Percentiles rank a stretch among this genome's conserved stretches.
Evolutionary conservation across 1,284 basidiomycete species (phyloP).

Genomic region (Mrakiaceae sp.): DNA sequence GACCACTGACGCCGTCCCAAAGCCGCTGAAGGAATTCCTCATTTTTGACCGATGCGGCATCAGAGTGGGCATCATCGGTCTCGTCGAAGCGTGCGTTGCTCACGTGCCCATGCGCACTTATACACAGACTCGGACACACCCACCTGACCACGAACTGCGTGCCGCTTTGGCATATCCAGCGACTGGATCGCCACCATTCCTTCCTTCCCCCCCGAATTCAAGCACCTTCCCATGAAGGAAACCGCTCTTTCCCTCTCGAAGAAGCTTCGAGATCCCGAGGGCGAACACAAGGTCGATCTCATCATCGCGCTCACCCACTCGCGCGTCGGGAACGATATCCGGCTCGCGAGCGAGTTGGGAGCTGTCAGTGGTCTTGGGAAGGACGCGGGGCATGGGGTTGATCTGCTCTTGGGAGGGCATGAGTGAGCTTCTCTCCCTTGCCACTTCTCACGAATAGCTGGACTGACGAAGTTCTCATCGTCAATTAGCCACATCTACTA

Average conservation of each 20-base stretch:
- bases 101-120: no score
- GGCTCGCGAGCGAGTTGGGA: conserved; percentile 51
- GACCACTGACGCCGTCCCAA: conserved; percentile 48
- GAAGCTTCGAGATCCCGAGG: conserved; percentile 57
- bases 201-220: conserved; percentile 63
- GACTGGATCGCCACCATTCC: conserved; percentile 80
- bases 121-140: no score
- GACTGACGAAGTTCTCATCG: no score
- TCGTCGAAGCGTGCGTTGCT: conserved; percentile 59
- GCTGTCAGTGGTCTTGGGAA: conserved; percentile 48
- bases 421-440: conserved; percentile 36
- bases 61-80: conserved; percentile 64
- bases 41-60: conserved; percentile 56
- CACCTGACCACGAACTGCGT: no score
- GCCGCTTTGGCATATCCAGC: conserved; percentile 29
- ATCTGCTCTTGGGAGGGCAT: conserved; percentile 78
- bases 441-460: neutral
- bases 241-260: conserved; percentile 54
- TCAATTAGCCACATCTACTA: conserved; percentile 25
- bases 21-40: conserved; percentile 47
- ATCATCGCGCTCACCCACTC: conserved; percentile 75
- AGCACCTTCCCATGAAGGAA: conserved; percentile 56
- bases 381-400: conserved; percentile 56
- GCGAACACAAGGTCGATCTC: conserved; percentile 57
- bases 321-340: conserved; percentile 61